These are phyloP conservation scores for Penicillium sp. DNA, from an alignment of 2,329 filamentous ascomycete genomes.

Conservation along the genomic window DNA sequence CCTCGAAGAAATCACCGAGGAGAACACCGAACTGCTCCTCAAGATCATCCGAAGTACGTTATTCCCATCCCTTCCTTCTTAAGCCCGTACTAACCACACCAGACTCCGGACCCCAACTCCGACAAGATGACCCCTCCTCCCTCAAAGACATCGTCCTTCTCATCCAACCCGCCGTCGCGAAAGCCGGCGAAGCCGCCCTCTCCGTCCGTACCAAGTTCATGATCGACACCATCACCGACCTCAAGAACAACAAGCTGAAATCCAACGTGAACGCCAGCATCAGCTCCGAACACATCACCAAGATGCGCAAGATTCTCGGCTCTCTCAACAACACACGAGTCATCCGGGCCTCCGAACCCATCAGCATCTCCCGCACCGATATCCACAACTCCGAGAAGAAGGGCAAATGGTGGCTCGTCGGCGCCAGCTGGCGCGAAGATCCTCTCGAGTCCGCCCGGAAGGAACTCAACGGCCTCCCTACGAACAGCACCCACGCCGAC, in stretches of 20 bases:
- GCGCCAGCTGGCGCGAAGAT: conserved; percentile 68
- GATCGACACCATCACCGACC: conserved; percentile 88
- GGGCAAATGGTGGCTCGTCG: conserved; percentile 97
- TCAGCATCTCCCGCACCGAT: conserved; percentile 72
- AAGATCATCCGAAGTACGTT: conserved; percentile 62
- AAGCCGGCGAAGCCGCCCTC: conserved; percentile 59
- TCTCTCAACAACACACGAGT: conserved; percentile 57
- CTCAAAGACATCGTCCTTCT: conserved; percentile 80
- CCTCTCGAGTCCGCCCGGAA: conserved; percentile 31
- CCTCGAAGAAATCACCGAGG: conserved; percentile 64
- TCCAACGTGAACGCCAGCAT: conserved; percentile 60
- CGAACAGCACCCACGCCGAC: conserved; percentile 9
- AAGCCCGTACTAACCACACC: too few relatives aligned
- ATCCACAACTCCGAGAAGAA: conserved; percentile 74
- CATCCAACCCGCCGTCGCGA: conserved; percentile 63
- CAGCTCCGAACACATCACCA: conserved; percentile 69
- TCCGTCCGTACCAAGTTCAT: conserved; percentile 91
- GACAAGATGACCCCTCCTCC: conserved; percentile 77
- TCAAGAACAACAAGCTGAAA: conserved; percentile 88
- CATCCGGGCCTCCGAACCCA: conserved; percentile 66
- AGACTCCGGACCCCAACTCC: conserved; percentile 68
- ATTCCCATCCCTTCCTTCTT: too few relatives aligned
- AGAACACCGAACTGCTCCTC: conserved; percentile 79
- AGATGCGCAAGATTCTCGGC: conserved; percentile 81
- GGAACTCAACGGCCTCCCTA: conserved; percentile 23